These are phyloP conservation scores for Globisporangium lucens DNA, from an alignment of 352 stramenopile genomes.

Conservation along the genomic window DNA sequence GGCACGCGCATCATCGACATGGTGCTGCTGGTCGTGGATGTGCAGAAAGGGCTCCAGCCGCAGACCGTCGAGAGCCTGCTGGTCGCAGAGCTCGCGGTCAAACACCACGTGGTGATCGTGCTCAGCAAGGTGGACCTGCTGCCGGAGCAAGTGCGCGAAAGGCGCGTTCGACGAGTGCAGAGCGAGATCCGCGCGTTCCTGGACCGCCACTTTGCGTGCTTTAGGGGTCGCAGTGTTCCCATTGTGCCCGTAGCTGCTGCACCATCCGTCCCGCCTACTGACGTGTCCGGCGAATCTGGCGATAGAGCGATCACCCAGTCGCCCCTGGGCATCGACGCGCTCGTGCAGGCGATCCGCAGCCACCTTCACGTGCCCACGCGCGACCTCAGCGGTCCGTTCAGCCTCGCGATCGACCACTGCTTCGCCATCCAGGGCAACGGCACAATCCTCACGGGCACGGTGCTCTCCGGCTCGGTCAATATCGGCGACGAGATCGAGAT, in stretches of 20 bases:
- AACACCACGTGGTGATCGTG: conserved; percentile 88
- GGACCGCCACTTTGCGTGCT: conserved; percentile 17
- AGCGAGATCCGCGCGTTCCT: conserved; percentile 58
- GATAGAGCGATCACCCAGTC: background rate
- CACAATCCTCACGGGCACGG: conserved; percentile 96
- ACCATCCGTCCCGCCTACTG: background rate
- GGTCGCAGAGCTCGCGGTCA: conserved; percentile 90
- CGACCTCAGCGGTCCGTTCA: conserved; percentile 67
- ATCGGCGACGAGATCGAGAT: conserved; percentile 95
- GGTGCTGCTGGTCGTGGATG: conserved; percentile 96
- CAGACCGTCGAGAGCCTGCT: conserved; percentile 99
- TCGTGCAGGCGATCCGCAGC: conserved; percentile 43
- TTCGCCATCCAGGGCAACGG: conserved; percentile 97
- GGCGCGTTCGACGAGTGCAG: conserved; percentile 58
- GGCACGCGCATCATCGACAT: conserved; percentile 99
- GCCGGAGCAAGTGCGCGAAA: conserved; percentile 49
- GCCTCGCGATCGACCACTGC: conserved; percentile 97
- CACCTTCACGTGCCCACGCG: conserved; percentile 41
- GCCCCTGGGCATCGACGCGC: conserved; percentile 64
- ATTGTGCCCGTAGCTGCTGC: conserved; percentile 87
- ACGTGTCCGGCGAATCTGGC: conserved; percentile 9
- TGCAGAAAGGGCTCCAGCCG: conserved; percentile 96
- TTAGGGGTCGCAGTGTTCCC: conserved; percentile 27
- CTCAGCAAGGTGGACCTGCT: conserved; percentile 99
- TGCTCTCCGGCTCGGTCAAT: conserved; percentile 81